Base-by-base conservation (phyloP, 495 filamentous ascomycete species). In the Podospora appendiculata region DNA sequence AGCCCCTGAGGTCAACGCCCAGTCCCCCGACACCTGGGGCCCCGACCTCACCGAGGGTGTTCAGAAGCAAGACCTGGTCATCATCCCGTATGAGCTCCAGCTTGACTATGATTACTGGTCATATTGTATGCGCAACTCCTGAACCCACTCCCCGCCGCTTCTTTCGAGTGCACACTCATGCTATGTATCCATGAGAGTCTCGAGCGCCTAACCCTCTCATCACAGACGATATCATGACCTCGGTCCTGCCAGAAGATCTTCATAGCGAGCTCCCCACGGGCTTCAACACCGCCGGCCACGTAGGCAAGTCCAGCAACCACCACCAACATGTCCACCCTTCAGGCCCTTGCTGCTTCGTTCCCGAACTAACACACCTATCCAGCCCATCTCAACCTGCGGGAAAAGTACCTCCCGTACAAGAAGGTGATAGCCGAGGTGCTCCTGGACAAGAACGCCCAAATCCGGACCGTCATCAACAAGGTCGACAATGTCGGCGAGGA, bases 381-480 rank as follows among this genome's bases (percentile, higher is more conserved):
- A 69, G 89, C 87, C 32, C 93, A 99, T 60, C 67, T 99, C 25
- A 99, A 99, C 70, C 86, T 99, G 18, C 84, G 88, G 17, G 80
- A 87, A 11, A 73, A 79, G 50, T 95, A 84, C 59, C 70, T 87
- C 3, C 88, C 86, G 3, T 94, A 94, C 69, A 93, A 90, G 65
- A 61, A 84, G 51, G 58, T 97, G 0, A 89, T 97, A 42, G 93
- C 88, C 4, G 66, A 88, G 57, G 82, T 97, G 14, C 66, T 97
- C 13, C 70, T 87, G 43, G 91, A 96, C 73, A 99, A 99, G 70
- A 94, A 92, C 66, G 72, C 71, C 3, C 47, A 63, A 17, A 79
- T 95, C 54, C 75, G 75, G 35, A 97, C 94, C 3, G 90, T 99
- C 54, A 95, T 99, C 73, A 95, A 96, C 74, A 99, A 99, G 61